These are phyloP conservation scores for Aspergillus neoniger DNA, from an alignment of 2,329 filamentous ascomycete species.

Conservation along the genomic window DNA sequence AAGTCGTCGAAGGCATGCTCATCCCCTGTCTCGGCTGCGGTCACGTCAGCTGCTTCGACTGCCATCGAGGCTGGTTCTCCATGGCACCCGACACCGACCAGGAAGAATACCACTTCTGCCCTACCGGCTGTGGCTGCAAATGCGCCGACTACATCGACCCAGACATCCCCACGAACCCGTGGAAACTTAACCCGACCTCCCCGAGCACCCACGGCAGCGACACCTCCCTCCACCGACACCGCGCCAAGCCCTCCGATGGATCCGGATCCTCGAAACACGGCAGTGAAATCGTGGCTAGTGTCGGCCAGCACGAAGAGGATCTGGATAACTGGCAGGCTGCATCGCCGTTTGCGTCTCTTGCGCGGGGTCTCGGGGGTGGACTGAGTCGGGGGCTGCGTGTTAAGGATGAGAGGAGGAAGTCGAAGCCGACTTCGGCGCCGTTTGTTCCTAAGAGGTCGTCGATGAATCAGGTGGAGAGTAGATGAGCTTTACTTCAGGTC, in stretches of 20 bases:
- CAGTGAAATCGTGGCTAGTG: conserved; percentile 16
- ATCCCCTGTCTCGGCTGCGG: conserved; percentile 51
- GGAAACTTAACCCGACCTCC: conserved; percentile 19
- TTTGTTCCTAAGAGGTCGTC: conserved; percentile 27
- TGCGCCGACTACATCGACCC: conserved; percentile 44
- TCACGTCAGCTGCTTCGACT: conserved; percentile 50
- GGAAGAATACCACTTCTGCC: conserved; percentile 38
- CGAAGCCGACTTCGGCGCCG: conserved; percentile 15
- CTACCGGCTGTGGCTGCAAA: conserved; percentile 51
- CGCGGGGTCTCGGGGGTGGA: conserved; percentile 45
- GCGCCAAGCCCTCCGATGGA: conserved; percentile 16
- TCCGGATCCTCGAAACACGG: conserved; percentile 15
- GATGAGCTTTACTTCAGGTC: background rate
- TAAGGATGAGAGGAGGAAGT: conserved; percentile 35
- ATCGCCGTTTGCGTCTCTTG: conserved; percentile 44
- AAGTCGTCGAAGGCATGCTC: conserved; percentile 47
- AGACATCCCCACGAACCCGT: conserved; percentile 34
- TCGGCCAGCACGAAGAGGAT: conserved; percentile 36
- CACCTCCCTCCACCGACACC: conserved; percentile 23
- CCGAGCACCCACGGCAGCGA: conserved; percentile 22
- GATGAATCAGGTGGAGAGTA: conserved; percentile 29
- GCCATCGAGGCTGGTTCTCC: conserved; percentile 47
- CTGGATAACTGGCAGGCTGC: conserved; percentile 37
- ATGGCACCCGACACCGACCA: conserved; percentile 16
- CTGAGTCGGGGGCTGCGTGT: conserved; percentile 42